These are phyloP conservation scores for Neurospora sp. DNA, from an alignment of 495 filamentous ascomycete genomes.

Conservation along the genomic window DNA sequence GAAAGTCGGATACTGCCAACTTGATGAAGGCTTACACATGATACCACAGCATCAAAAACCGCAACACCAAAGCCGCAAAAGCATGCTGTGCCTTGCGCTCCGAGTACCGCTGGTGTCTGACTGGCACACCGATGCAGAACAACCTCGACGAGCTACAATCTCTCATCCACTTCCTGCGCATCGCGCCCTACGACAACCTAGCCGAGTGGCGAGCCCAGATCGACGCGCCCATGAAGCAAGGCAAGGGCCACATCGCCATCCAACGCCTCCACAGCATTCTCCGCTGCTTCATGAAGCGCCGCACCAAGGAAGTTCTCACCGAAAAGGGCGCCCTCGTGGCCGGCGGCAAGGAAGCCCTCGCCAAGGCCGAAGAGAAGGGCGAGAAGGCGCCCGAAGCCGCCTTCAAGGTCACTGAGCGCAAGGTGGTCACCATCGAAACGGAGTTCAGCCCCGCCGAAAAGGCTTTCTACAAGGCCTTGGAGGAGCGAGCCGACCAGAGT, in stretches of 20 bases:
- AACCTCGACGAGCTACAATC: conserved; percentile 96
- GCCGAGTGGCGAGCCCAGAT: conserved; percentile 82
- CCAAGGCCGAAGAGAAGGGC: conserved; percentile 40
- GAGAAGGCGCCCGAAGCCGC: conserved; percentile 35
- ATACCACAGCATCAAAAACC: conserved; percentile 88
- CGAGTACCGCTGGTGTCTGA: conserved; percentile 90
- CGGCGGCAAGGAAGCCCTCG: conserved; percentile 46
- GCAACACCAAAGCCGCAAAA: conserved; percentile 87
- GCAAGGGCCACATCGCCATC: conserved; percentile 81
- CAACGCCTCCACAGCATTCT: conserved; percentile 70
- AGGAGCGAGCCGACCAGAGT: conserved; percentile 72
- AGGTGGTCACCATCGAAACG: conserved; percentile 68
- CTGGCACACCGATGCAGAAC: conserved; percentile 94
- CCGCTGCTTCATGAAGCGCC: conserved; percentile 92
- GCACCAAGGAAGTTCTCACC: conserved; percentile 91
- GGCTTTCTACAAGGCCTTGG: conserved; percentile 75
- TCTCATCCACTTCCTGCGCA: conserved; percentile 84
- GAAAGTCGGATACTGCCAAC: neutral
- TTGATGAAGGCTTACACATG: neutral
- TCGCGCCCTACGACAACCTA: conserved; percentile 78
- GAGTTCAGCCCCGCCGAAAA: conserved; percentile 73
- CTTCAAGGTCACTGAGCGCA: conserved; percentile 81
- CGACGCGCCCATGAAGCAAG: conserved; percentile 71
- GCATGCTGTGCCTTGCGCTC: conserved; percentile 71
- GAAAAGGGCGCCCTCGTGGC: conserved; percentile 65